Evolutionary conservation across 257 asterid species (phyloP).

Genomic region (Cinchona pubescens): DNA sequence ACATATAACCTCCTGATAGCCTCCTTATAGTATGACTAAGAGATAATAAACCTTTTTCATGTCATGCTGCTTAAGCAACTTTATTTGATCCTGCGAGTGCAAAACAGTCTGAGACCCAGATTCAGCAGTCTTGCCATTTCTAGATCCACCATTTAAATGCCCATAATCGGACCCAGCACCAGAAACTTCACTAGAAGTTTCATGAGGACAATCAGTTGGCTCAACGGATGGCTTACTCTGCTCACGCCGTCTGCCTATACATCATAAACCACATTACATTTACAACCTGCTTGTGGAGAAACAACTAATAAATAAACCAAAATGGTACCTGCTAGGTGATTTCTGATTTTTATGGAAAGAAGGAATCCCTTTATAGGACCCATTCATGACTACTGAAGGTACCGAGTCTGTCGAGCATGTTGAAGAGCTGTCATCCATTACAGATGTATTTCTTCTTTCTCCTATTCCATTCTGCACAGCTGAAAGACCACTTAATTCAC

Average conservation of each 20-base stretch:
- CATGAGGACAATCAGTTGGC: conserved; percentile 44
- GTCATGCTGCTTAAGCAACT: conserved; percentile 30
- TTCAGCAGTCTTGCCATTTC: conserved; percentile 30
- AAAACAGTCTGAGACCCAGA: conserved; percentile 30
- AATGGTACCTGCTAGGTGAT: conserved; percentile 54
- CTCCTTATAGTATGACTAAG: not conserved
- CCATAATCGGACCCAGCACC: conserved; percentile 40
- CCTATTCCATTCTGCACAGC: conserved; percentile 55
- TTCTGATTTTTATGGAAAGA: conserved; percentile 42
- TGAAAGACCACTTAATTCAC: conserved; percentile 46
- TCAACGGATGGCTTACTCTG: conserved; percentile 43
- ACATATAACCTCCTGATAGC: not conserved
- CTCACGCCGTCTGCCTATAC: conserved; percentile 45
- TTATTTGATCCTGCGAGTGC: conserved; percentile 34
- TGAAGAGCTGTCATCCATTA: conserved; percentile 84
- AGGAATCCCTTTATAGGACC: conserved; percentile 35
- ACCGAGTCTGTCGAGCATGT: conserved; percentile 88
- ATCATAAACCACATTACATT: not conserved
- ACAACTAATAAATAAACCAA: not conserved
- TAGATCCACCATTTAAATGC: conserved; percentile 35
- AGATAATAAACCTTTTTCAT: conserved; percentile 38
- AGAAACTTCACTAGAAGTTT: conserved; percentile 38
- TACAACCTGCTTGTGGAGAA: not conserved
- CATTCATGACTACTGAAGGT: conserved; percentile 51
- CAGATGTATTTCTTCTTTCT: conserved; percentile 42